These are phyloP conservation scores for Aspergillus melleus DNA, from an alignment of 2,329 filamentous ascomycete genomes.

Conservation along the genomic window DNA sequence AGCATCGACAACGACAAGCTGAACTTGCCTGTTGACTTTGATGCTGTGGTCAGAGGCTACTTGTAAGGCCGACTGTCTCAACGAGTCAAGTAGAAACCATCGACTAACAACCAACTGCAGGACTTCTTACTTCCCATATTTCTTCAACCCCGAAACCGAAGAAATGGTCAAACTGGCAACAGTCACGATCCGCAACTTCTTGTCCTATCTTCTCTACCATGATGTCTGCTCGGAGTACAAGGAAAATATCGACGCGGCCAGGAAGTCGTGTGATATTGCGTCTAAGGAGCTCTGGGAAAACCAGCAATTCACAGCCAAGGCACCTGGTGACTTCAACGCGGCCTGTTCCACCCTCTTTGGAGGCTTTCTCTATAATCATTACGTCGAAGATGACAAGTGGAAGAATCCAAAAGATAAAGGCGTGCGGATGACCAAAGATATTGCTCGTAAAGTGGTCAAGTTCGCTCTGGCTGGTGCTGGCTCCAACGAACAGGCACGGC, in stretches of 20 bases:
- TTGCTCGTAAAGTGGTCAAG: conserved; percentile 52
- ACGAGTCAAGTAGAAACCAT: neutral
- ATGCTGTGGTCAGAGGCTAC: conserved; percentile 73
- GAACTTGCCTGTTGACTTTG: conserved; percentile 80
- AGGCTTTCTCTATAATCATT: conserved; percentile 49
- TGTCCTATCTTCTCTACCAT: conserved; percentile 82
- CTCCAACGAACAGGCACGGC: conserved; percentile 35
- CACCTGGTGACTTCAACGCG: conserved; percentile 81
- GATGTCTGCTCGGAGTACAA: conserved; percentile 81
- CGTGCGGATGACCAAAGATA: conserved; percentile 45
- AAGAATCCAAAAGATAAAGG: conserved; percentile 27
- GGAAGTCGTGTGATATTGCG: conserved; percentile 66
- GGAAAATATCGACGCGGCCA: conserved; percentile 65
- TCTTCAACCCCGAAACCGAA: conserved; percentile 57
- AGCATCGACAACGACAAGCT: conserved; percentile 52
- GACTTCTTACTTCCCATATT: conserved; percentile 57
- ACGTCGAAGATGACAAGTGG: conserved; percentile 46
- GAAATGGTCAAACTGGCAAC: conserved; percentile 60
- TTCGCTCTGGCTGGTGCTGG: conserved; percentile 52
- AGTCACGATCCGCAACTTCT: conserved; percentile 76
- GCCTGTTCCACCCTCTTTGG: conserved; percentile 70
- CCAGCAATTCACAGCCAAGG: conserved; percentile 48
- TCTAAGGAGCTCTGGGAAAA: conserved; percentile 66
- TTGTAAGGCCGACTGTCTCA: conserved; percentile 54
- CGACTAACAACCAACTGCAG: conserved; percentile 32